Base-by-base conservation (phyloP, 495 filamentous ascomycete species). In the Terfezia claveryi region DNA sequence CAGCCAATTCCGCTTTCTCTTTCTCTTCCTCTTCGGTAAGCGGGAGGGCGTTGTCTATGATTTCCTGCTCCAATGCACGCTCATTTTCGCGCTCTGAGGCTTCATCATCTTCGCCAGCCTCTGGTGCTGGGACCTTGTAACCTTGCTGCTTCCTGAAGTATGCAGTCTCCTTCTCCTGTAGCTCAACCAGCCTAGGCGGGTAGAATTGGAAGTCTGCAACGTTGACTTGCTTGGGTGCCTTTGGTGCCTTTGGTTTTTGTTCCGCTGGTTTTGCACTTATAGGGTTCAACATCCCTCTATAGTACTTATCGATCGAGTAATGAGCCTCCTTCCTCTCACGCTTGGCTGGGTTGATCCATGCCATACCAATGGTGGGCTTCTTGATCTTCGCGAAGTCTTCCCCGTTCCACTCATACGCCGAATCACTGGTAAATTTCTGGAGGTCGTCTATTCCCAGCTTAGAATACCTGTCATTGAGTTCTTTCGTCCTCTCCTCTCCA, bases 131-230 rank as follows among this genome's bases (percentile, higher is more conserved):
- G 11, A 85, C 85, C 64, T 94, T 95, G 71, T 94, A 91, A 16
- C 81, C 81, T 55, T 94, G 93, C 66, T 94, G 85, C 68, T 94
- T 94, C 51, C 91, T 85, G 67, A 91, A 94, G 66, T 76, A 93
- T 0, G 92, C 92, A 0, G 88, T 95, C 69, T 99, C 92, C 59
- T 88, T 80, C 58, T 95, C 89, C 68, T 99, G 92, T 11, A 99
- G 75, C 59, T 94, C 86, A 37, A 78, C 77, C 14, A 99, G 76
- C 11, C 76, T 72, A 0, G 78, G 72, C 0, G 87, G 88, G 62
- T 92, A 99, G 73, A 99, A 99, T 59, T 99, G 92, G 69, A 93
- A 96, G 63, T 99, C 92, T 63, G 95, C 87, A 38, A 94, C 80
- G 3, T 80, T 69, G 23, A 93, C 74, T 63, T 99, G 92, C 69